Conservation (phyloP, 768 basidiomycete genomes). For the Mycena latifolia region DNA sequence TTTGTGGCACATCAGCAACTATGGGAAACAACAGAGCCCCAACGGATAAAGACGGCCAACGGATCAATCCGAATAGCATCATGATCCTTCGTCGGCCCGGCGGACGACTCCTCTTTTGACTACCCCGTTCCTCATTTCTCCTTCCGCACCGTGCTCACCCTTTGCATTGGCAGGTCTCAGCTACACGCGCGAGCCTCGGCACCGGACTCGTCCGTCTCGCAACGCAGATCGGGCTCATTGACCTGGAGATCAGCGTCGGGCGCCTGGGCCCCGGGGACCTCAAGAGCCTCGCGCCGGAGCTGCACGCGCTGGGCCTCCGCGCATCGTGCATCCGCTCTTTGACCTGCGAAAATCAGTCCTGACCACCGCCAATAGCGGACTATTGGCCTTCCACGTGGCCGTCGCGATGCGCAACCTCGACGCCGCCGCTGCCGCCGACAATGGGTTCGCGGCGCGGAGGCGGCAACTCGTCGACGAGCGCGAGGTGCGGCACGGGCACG, state of each 20-base stretch:
- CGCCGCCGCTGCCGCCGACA: conserved; percentile 31
- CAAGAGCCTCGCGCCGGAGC: conserved; percentile 50
- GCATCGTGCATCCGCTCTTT: conserved; percentile 46
- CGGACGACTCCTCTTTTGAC: too few relatives aligned
- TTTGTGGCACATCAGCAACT: too few relatives aligned
- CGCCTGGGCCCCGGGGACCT: conserved; percentile 56
- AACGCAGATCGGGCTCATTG: conserved; percentile 52
- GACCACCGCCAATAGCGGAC: conserved; percentile 39
- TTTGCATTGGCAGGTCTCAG: too few relatives aligned
- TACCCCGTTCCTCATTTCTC: too few relatives aligned
- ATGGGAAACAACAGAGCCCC: too few relatives aligned
- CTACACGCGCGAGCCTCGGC: conserved; percentile 44
- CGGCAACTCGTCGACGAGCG: conserved; percentile 45
- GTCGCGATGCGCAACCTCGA: conserved; percentile 48
- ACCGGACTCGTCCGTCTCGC: conserved; percentile 47
- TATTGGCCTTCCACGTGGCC: conserved; percentile 54
- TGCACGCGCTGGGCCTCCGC: conserved; percentile 53
- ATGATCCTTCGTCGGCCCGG: too few relatives aligned
- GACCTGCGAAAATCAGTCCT: too few relatives aligned
- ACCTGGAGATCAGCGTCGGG: conserved; percentile 56
- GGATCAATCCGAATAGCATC: too few relatives aligned
- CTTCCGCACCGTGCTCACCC: too few relatives aligned
- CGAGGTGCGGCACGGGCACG: conserved; percentile 56
- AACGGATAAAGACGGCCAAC: too few relatives aligned
- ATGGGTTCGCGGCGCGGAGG: conserved; percentile 48